These are phyloP conservation scores for Posidonia oceanica DNA, from an alignment of 116 monocot species.

Conservation along the genomic window DNA sequence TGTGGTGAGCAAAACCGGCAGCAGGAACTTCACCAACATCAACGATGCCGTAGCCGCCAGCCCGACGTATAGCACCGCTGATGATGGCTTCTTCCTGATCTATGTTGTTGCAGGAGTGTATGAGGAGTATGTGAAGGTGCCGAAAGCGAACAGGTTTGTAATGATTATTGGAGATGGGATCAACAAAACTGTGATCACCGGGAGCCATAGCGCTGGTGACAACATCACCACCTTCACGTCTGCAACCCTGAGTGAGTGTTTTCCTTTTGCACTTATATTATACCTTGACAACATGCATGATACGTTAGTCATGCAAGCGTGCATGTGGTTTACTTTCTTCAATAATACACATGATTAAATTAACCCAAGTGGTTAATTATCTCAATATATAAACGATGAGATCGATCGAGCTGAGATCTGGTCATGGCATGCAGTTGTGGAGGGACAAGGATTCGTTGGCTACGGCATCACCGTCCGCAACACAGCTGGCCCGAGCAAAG, in stretches of 20 bases:
- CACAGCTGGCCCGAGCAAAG: conserved; percentile 13
- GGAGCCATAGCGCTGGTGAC: conserved; percentile 6
- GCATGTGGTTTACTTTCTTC: background rate
- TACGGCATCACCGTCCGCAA: conserved; percentile 17
- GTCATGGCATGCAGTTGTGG: conserved; percentile 12
- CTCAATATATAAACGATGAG: background rate
- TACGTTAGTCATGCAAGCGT: background rate
- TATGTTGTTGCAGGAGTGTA: conserved; percentile 5
- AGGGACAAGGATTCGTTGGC: conserved; percentile 17
- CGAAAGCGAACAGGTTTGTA: conserved; percentile 7
- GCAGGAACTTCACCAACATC: conserved; percentile 9
- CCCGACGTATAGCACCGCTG: conserved; percentile 1
- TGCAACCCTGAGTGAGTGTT: background rate
- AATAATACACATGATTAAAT: background rate
- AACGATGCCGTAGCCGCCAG: background rate
- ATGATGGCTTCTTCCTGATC: conserved; percentile 2
- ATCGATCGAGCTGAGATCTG: background rate
- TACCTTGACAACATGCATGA: background rate
- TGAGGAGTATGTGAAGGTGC: conserved; percentile 8
- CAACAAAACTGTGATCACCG: conserved; percentile 6
- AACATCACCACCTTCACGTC: background rate
- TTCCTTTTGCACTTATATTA: too few species aligned
- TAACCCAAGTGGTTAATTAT: background rate
- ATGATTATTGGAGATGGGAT: conserved; percentile 13
- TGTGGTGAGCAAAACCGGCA: conserved; percentile 1